Evolutionary conservation across 2,329 filamentous ascomycete genomes (phyloP).

Genomic region (Xylogone sp.): DNA sequence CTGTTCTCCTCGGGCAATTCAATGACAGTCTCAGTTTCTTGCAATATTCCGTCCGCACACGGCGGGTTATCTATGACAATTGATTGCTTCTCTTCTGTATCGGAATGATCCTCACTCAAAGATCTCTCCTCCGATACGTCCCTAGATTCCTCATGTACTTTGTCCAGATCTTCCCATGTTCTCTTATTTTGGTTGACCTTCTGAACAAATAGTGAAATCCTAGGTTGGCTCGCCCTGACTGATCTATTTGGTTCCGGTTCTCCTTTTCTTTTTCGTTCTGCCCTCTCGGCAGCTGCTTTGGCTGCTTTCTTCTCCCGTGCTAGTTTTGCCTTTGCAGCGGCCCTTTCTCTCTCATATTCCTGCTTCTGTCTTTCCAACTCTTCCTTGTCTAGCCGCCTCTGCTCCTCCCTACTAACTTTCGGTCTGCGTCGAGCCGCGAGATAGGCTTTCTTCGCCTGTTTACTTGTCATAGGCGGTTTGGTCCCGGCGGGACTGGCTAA

Average conservation of each 20-base stretch:
- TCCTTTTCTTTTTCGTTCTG: slow-evolving; percentile 48
- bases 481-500: slow-evolving; percentile 16
- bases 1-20: background rate
- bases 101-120: no score
- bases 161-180: slow-evolving; percentile 14
- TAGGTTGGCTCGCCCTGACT: slow-evolving; percentile 54
- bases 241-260: slow-evolving; percentile 44
- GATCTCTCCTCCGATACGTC: background rate
- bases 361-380: slow-evolving; percentile 34
- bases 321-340: slow-evolving; percentile 45
- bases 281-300: slow-evolving; percentile 45
- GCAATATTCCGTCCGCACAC: background rate
- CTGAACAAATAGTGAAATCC: slow-evolving; percentile 49
- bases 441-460: slow-evolving; percentile 44
- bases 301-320: slow-evolving; percentile 53
- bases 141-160: slow-evolving; percentile 13
- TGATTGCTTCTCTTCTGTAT: background rate
- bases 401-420: slow-evolving; percentile 35
- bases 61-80: background rate
- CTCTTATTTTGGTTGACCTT: slow-evolving; percentile 13
- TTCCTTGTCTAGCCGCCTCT: slow-evolving; percentile 35
- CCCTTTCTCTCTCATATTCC: slow-evolving; percentile 51
- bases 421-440: slow-evolving; percentile 36
- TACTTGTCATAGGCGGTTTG: slow-evolving; percentile 44
- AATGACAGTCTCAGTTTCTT: background rate